phyloP scores from a whole-genome alignment of 1,284 basidiomycete genomes.

The Trametes hirsuta region DNA sequence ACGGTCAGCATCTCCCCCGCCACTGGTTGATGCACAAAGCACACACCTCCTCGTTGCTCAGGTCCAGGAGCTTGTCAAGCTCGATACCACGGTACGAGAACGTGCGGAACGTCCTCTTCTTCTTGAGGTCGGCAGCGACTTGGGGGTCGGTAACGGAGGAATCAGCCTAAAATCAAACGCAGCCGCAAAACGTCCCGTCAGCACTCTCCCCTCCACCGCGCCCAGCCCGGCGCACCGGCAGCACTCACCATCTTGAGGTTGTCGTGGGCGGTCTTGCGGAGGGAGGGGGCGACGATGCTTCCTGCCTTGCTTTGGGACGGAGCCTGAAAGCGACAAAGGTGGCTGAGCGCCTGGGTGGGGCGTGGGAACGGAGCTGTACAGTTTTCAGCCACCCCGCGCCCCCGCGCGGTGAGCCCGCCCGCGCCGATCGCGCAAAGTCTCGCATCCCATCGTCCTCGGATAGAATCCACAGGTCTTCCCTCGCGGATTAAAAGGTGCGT shows the following conservation, averaged over 20 bases:
- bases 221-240: constrained; percentile 3
- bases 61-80: constrained; percentile 95
- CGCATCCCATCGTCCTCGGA: constrained; percentile 48
- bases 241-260: constrained; percentile 59
- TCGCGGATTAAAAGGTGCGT: constrained; percentile 81
- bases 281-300: constrained; percentile 21
- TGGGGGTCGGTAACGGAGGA: constrained; percentile 82
- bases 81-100: constrained; percentile 98
- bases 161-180: constrained; percentile 63
- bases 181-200: constrained; percentile 22
- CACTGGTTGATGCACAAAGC: not conserved
- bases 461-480: constrained; percentile 92
- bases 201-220: constrained; percentile 19
- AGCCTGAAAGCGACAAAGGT: constrained; percentile 41
- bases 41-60: constrained; percentile 91
- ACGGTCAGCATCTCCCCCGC: constrained; percentile 4
- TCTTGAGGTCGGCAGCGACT: constrained; percentile 93
- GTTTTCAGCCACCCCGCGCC: constrained; percentile 40
- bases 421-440: constrained; percentile 11
- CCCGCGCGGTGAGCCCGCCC: constrained; percentile 3
- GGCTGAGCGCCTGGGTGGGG: constrained; percentile 36
- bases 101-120: constrained; percentile 97
- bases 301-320: constrained; percentile 38
- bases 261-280: constrained; percentile 40
- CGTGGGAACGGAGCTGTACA: constrained; percentile 60